Conservation (phyloP, 1,284 basidiomycete species). For the Leccinum subrobustum region DNA sequence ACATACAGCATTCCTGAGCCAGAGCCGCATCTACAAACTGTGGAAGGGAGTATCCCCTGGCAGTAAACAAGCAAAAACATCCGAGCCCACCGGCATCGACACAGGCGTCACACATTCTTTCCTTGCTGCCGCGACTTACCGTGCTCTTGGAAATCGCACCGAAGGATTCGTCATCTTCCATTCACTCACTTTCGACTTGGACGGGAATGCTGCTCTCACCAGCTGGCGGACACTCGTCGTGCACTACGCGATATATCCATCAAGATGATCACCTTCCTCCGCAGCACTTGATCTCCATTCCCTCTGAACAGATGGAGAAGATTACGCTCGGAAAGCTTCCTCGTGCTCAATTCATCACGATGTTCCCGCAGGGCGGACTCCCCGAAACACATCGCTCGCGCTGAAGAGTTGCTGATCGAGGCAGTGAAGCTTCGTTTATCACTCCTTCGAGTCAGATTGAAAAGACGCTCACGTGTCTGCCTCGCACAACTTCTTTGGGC, state of each 20-base stretch:
- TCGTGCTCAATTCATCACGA: constrained; percentile 17
- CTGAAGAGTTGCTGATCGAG: constrained; percentile 18
- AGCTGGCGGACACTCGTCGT: constrained; percentile 17
- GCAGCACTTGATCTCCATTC: constrained; percentile 23
- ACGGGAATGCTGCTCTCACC: constrained; percentile 16
- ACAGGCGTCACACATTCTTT: constrained; percentile 28
- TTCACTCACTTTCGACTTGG: constrained; percentile 22
- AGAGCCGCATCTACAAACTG: constrained; percentile 37
- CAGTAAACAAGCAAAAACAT: no score
- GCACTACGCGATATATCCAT: constrained; percentile 23
- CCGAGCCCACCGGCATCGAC: no score
- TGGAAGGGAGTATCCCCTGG: constrained; percentile 15
- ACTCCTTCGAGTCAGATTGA: constrained; percentile 18
- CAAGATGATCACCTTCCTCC: constrained; percentile 28
- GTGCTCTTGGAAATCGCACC: constrained; percentile 25
- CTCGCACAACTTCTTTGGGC: constrained; percentile 29
- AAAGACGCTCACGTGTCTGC: constrained; percentile 23
- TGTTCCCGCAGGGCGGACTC: constrained; percentile 24
- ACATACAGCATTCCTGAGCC: constrained; percentile 34
- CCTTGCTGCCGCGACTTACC: constrained; percentile 33
- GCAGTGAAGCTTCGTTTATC: constrained; percentile 22
- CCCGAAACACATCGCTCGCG: constrained; percentile 19
- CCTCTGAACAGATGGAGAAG: constrained; percentile 26
- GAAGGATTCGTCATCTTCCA: constrained; percentile 29
- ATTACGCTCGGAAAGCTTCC: constrained; percentile 28